phyloP scores from a whole-genome alignment of 2,329 filamentous ascomycete species.

The Beauveria sp. region DNA sequence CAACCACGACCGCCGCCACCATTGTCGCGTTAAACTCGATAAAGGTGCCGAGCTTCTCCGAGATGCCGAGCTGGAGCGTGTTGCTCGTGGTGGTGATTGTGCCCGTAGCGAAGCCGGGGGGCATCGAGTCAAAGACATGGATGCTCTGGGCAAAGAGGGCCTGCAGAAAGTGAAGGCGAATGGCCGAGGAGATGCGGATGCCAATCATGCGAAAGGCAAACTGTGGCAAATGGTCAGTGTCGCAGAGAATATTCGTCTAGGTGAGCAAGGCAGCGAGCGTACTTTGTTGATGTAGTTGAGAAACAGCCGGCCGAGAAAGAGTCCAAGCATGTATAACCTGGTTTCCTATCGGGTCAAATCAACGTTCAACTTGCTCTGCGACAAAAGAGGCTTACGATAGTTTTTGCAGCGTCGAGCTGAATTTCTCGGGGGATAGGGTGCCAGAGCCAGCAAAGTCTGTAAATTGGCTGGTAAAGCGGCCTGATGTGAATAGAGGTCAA shows the following conservation, averaged over 20 bases:
- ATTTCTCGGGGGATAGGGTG: slow-evolving; percentile 29
- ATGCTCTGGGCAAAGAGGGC: slow-evolving; percentile 58
- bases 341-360: slow-evolving; percentile 10
- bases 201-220: slow-evolving; percentile 55
- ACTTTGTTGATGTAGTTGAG: slow-evolving; percentile 56
- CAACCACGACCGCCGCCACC: slow-evolving; percentile 44
- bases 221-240: slow-evolving; percentile 23
- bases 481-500: slow-evolving; percentile 33
- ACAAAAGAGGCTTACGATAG: slow-evolving; percentile 7
- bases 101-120: slow-evolving; percentile 51
- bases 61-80: slow-evolving; percentile 56
- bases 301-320: slow-evolving; percentile 60
- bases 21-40: slow-evolving; percentile 49
- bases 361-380: background rate
- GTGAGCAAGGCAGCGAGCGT: background rate
- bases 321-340: slow-evolving; percentile 60
- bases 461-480: slow-evolving; percentile 35
- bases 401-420: slow-evolving; percentile 14
- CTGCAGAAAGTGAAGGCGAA: slow-evolving; percentile 57
- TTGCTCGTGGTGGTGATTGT: slow-evolving; percentile 60
- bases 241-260: background rate
- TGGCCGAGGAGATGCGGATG: slow-evolving; percentile 52
- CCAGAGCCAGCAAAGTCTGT: slow-evolving; percentile 15
- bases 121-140: slow-evolving; percentile 59
- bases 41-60: slow-evolving; percentile 53